Base-by-base conservation (phyloP, 495 filamentous ascomycete genomes). In the Talaromyces liani region DNA sequence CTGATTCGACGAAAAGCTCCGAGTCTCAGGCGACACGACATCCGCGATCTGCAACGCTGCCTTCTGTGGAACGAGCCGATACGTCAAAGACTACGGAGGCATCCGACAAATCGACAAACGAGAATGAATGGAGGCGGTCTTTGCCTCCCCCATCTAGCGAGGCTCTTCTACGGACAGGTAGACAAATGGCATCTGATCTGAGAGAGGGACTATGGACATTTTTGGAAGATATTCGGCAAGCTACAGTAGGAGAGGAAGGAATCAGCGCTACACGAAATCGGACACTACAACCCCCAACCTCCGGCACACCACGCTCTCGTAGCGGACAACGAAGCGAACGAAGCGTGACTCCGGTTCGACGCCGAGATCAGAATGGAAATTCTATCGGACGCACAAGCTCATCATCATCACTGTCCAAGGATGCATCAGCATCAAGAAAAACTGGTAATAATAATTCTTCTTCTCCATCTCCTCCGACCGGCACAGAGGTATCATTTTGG, bases 161-260 rank as follows among this genome's bases (percentile, higher is more conserved):
- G 45, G 77, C 78, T 14, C 70, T 91, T 34, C 68, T 90, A 64
- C 82, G 81, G 59, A 88, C 87, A 1, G 86, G 88, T 55, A 92
- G 92, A 69, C 91, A 96, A 71, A 90, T 98, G 72, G 93, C 94
- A 2, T 89, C 88, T 8, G 94, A 96, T 72, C 84, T 98, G 68
- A 87, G 87, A 65, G 86, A 92, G 47, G 94, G 94, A 0, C 77
- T 98, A n/a, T 94, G 91, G 91, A 97, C 91, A 14, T 98, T 98
- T 72, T 83, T 97, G 65, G 94, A 98, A 70, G 94, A 98, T 73
- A 82, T 98, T 27, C 82, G 92, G 65, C 94, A 98, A 75, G 94
- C 91, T 14, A 96, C 94, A 2, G 91, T 97, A 12, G 94, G 93
- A 45, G 94, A 98, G 33, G 94, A 98, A 73, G 90, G 85, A 10